Conservation (phyloP, 1,284 basidiomycete genomes). For the Irpex sp. region DNA sequence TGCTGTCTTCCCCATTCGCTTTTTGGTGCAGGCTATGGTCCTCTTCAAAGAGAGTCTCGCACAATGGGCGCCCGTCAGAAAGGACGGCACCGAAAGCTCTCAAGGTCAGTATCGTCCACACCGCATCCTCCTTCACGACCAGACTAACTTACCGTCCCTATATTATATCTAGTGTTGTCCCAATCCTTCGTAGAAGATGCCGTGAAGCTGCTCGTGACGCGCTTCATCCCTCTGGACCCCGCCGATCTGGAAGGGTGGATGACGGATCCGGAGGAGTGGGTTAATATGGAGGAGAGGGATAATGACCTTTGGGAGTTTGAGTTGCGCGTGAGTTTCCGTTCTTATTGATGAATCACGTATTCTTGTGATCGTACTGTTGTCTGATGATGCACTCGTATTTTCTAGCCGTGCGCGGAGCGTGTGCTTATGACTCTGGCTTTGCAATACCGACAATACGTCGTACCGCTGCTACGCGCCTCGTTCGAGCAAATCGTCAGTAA, state of each 20-base stretch:
- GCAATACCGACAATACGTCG: conserved; percentile 70
- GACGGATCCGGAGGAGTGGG: conserved; percentile 87
- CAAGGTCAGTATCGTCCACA: conserved; percentile 38
- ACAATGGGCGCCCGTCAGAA: conserved; percentile 63
- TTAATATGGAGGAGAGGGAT: conserved; percentile 79
- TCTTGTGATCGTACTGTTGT: too few relatives aligned
- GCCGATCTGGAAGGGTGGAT: conserved; percentile 76
- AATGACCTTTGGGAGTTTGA: conserved; percentile 87
- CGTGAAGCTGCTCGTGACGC: conserved; percentile 71
- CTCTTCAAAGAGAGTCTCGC: conserved; percentile 81
- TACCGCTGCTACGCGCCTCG: conserved; percentile 60
- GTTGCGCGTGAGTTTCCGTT: conserved; percentile 56
- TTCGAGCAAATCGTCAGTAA: conserved; percentile 52
- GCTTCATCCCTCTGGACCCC: conserved; percentile 78
- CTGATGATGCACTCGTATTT: background rate
- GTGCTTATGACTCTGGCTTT: conserved; percentile 76
- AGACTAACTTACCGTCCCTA: too few relatives aligned
- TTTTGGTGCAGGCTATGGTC: conserved; percentile 82
- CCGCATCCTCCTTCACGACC: background rate
- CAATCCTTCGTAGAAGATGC: conserved; percentile 74
- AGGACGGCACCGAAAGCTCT: conserved; percentile 52
- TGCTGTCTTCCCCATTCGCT: conserved; percentile 68
- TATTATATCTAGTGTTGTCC: conserved; percentile 51
- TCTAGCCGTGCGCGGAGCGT: conserved; percentile 81
- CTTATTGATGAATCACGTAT: too few relatives aligned